Evolutionary conservation across 2,329 filamentous ascomycete genomes (phyloP).

Genomic region (Orbilia brochopaga): DNA sequence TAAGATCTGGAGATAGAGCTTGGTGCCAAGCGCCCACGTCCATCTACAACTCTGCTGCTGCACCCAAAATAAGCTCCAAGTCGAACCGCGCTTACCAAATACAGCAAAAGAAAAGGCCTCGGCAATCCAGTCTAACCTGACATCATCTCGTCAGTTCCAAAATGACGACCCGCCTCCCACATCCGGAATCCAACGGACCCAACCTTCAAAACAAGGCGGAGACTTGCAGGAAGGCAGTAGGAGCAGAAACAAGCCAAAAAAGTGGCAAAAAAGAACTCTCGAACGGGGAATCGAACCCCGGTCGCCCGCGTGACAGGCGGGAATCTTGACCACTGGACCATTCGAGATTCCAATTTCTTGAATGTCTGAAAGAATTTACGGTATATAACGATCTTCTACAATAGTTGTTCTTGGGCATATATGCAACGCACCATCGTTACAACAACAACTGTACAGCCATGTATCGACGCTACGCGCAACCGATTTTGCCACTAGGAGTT

Average conservation of each 20-base stretch:
- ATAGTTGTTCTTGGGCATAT: no score
- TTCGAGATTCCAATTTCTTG: conserved; percentile 41
- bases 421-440: no score
- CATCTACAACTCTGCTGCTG: no score
- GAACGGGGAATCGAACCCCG: conserved; percentile 51
- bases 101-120: no score
- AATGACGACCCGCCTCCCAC: not conserved
- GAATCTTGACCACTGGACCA: conserved; percentile 51
- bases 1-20: no score
- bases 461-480: no score
- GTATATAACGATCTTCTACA: no score
- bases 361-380: not conserved
- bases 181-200: not conserved
- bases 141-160: not conserved
- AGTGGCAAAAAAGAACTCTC: conserved; percentile 40
- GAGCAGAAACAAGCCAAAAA: conserved; percentile 4
- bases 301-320: conserved; percentile 51
- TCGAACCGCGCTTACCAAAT: no score
- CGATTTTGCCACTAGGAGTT: no score
- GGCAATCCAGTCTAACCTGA: not conserved
- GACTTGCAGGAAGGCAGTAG: not conserved
- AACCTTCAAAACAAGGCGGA: not conserved
- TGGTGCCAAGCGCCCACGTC: no score
- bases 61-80: no score
- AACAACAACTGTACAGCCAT: no score